These are phyloP conservation scores for Excoecaria agallocha DNA, from an alignment of 345 rosid species.

Conservation along the genomic window DNA sequence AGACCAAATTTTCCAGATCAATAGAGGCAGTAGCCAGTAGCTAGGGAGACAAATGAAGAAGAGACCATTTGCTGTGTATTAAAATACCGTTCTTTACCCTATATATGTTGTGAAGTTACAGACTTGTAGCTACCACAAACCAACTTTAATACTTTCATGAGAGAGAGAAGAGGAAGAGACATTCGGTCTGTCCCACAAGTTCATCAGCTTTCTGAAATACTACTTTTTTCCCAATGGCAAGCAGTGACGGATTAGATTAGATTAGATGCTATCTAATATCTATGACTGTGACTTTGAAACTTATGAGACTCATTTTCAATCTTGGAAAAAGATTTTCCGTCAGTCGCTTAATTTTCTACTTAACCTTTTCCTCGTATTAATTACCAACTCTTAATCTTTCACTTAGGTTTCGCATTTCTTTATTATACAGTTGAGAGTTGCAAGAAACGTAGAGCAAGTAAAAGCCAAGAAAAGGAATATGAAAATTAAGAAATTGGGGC, in stretches of 20 bases:
- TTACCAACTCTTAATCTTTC: too few species aligned
- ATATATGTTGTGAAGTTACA: not conserved
- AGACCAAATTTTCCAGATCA: too few species aligned
- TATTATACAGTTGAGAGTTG: too few species aligned
- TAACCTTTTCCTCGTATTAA: not conserved
- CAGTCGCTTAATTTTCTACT: not conserved
- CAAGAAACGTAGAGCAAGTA: too few species aligned
- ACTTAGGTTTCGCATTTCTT: too few species aligned
- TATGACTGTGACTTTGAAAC: slow-evolving; percentile 18
- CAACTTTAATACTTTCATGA: not conserved
- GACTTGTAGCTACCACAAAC: too few species aligned
- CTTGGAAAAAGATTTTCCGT: slow-evolving; percentile 20
- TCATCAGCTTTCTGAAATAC: slow-evolving; percentile 19
- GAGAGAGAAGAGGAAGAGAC: slow-evolving; percentile 8
- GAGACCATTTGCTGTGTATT: slow-evolving; percentile 9
- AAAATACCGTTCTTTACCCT: not conserved
- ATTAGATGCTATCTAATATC: slow-evolving; percentile 25
- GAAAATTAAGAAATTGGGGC: not conserved
- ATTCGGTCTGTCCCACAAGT: slow-evolving; percentile 36
- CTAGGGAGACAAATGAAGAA: slow-evolving; percentile 18
- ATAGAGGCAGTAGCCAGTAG: too few species aligned
- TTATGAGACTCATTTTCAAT: slow-evolving; percentile 18
- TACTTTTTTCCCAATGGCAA: slow-evolving; percentile 10
- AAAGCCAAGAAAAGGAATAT: not conserved
- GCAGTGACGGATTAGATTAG: slow-evolving; percentile 5